Base-by-base conservation (phyloP, 805 yeast species). In the Candida boleticola region DNA sequence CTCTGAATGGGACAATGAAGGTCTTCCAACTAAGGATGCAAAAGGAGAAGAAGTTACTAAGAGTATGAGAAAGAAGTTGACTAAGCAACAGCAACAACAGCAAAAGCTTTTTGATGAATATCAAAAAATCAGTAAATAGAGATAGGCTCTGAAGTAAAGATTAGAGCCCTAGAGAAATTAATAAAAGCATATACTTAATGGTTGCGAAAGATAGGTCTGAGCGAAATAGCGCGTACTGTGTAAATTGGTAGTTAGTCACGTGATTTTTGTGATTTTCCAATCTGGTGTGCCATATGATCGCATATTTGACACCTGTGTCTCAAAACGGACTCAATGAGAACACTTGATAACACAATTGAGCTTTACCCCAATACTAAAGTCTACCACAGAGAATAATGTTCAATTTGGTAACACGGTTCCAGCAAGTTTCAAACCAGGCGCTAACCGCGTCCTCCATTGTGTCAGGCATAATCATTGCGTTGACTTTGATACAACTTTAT, bases 1-100 rank as follows among this genome's bases (percentile, higher is more conserved):
- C 60, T 63, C 79, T 7, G 85, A 79, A 57, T 93, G 92, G 86
- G 97, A 93, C 58, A 90, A 76, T 20, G 64, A 74, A 27, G 99
- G 99, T 1, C 44, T 93, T 14, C 99, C 99, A 16, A 73, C 81
- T 0, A 82, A 80, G 57, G 87, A 83, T 49, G 73, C 68, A 26
- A 79, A 78, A 7, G 98, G 98, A 10, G 88, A 81, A 51, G 93
- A 85, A 49, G 75, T 93, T 4, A 76, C 93, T 31, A 93, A 93
- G 70, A 86, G 96, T 60, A 80, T 83, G 68, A 71, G 72, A 46
- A 93, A 93, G 77, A 92, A 92, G 67, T 70, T 93, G 51, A 63
- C 70, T 47, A 93, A 93, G 67, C 83, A 75, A 56, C 81, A 79
- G 63, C 88, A 83, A 41, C 82, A 76, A 37, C 99, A 93, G 61